These are phyloP conservation scores for Tagetes erecta DNA, from an alignment of 129 eudicot genomes.

Conservation along the genomic window DNA sequence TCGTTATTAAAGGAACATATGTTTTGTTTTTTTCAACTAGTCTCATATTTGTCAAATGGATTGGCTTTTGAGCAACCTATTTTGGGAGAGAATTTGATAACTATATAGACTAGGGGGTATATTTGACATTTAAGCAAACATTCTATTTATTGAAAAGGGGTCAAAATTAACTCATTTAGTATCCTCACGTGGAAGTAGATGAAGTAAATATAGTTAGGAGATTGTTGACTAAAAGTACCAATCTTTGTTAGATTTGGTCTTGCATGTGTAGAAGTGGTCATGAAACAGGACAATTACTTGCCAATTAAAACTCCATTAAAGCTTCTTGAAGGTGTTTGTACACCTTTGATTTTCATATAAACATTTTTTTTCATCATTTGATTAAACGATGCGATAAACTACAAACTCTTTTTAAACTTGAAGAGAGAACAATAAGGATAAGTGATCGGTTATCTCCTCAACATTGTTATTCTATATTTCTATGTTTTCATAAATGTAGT, in stretches of 20 bases:
- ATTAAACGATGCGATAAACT: neutral
- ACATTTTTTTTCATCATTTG: neutral
- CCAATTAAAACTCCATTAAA: neutral
- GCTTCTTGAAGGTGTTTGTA: neutral
- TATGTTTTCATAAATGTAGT: no score
- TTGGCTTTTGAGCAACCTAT: neutral
- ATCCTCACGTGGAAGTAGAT: slow-evolving; percentile 13
- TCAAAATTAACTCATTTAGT: slow-evolving; percentile 5
- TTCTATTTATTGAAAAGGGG: neutral
- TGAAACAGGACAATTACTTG: slow-evolving; percentile 5
- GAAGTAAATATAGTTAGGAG: neutral
- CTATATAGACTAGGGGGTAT: neutral
- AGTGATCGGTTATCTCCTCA: no score
- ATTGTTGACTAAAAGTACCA: neutral
- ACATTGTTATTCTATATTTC: no score
- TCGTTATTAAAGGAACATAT: no score
- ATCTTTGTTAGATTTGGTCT: neutral
- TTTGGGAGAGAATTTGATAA: neutral
- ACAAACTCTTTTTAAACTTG: neutral
- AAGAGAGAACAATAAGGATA: no score
- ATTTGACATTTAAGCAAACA: slow-evolving; percentile 3
- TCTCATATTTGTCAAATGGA: neutral
- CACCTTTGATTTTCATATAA: neutral
- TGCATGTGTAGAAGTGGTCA: neutral
- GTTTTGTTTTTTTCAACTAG: neutral